Evolutionary conservation across 2,329 filamentous ascomycete genomes (phyloP), one percentile per base, ranked within the genome.

Genomic region (Fusarium duplospermum): DNA sequence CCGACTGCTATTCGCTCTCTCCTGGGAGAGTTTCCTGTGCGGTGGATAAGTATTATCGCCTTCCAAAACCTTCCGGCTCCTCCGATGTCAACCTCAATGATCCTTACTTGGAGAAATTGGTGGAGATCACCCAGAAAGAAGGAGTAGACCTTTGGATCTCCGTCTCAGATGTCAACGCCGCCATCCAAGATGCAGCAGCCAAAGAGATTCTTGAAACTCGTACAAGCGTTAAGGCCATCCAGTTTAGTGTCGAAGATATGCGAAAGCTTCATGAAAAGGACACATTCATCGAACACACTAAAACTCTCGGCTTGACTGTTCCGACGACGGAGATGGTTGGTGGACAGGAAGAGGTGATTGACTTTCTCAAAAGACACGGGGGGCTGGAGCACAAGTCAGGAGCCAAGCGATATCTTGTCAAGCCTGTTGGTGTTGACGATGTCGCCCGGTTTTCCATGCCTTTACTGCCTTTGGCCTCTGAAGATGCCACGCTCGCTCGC

Each of bases 101-200:
- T 20, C 81, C 81, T 1, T 94, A 95, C 76, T 85, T 89, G 16
- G 81, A 86, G 16, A 83, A 84, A 0, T 80, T 95, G 4, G 79
- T 93, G 2, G 82, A 89, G 10, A 86, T 94, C 29, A 85, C 94
- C 45, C 79, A 85, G 7, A 80, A 82, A 1, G 92, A 95, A 71
- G 84, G 86, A 0, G 87, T 93, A 6, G 89, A 94, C 65, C 81
- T 95, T 4, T 95, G 93, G 93, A 89, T 95, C 4, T 91, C 90
- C 22, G 94, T 92, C 76, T 94, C 92, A 0, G 91, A 90, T n/a
- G 90, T 93, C 10, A 86, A 88, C 1, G 89, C 88, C 1, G 91
- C 90, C 0, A 81, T 92, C 14, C 90, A 93, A 76, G 93, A 95
- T 78, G 92, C 90, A 0, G 81, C 88, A 38, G 91, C 91, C 2